Base-by-base conservation (phyloP, 1,284 basidiomycete genomes). In the Microbotryum violaceum region DNA sequence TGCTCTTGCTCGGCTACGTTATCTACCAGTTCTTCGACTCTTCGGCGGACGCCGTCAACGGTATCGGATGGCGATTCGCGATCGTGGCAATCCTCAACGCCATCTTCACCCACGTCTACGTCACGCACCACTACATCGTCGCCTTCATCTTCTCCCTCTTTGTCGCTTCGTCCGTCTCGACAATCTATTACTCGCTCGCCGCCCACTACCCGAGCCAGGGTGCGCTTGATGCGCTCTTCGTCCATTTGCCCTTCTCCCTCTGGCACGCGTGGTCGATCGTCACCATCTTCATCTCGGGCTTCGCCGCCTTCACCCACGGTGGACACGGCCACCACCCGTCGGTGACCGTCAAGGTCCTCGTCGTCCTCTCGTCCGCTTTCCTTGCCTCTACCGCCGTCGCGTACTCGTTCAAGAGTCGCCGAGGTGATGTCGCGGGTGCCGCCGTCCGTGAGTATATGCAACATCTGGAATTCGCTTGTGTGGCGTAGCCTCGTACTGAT, bases 121-220 rank as follows among this genome's bases (percentile, higher is more conserved):
- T 60, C 25, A 61, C 62, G 3, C 25, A 50, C 20, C 66, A 64
- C 62, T 70, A 63, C 52, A 66, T 71, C 49, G 66, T 70, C 56
- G 75, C 77, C n/a, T 77, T 78, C 61, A 62, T 76, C 60, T 73
- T 76, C n/a, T 70, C 77, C 57, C 63, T 76, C 53, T 60, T 77
- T 46, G 71, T 75, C 44, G 76, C 76, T 4, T 73, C 71, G 21
- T 67, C 70, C 31, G 75, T 78, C n/a, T 72, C 69, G 45, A 73
- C 75, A 54, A 70, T 75, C 62, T 78, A 78, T 71, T 75, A 75
- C 55, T 66, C 68, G n/a, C 67, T 78, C 55, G 71, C 74, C 64
- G 67, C 71, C 14, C 68, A 71, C 51, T 70, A 73, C 66, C 69
- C 70, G 14, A 59, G 73, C 45, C 70, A 72, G 60, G 71, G 62